A percentile compares a stretch with the other conserved stretches of the same genome.
Conservation (phyloP, 306 rosid species). For the Sphenostylis stenocarpa region DNA sequence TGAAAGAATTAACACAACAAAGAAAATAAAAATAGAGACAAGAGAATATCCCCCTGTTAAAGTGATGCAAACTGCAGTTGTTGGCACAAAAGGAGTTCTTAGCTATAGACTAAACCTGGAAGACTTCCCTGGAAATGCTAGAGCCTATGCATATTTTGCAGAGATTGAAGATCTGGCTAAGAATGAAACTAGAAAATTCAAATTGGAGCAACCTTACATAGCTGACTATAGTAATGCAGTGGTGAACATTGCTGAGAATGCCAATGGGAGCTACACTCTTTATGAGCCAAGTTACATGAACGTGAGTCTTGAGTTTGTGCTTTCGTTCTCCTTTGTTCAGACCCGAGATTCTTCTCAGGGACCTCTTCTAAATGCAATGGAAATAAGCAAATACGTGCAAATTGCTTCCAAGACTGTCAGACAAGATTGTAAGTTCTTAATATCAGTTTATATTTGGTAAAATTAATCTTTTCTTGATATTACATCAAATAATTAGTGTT, state of each 20-base stretch:
- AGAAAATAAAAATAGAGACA: constrained; percentile 51
- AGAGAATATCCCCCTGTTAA: constrained; percentile 82
- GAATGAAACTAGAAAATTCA: constrained; percentile 80
- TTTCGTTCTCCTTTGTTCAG: constrained; percentile 72
- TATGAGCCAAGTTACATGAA: constrained; percentile 98
- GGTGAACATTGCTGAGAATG: constrained; percentile 95
- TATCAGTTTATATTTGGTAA: constrained; percentile 4
- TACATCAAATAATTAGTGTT: neutral
- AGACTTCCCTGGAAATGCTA: constrained; percentile 79
- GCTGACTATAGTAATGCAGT: constrained; percentile 77
- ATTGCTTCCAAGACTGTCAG: constrained; percentile 57
- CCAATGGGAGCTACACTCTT: constrained; percentile 85
- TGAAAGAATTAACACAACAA: constrained; percentile 69
- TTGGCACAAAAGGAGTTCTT: constrained; percentile 66
- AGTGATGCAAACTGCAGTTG: constrained; percentile 89
- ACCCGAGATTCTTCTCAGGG: constrained; percentile 82
- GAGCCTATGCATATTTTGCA: constrained; percentile 88
- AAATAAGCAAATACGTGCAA: constrained; percentile 73
- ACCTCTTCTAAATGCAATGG: constrained; percentile 87
- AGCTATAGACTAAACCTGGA: constrained; percentile 83
- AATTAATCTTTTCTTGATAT: constrained; percentile 4
- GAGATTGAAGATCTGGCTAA: constrained; percentile 73
- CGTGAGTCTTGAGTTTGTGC: constrained; percentile 78
- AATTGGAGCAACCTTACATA: constrained; percentile 63
- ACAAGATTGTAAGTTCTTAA: constrained; percentile 69